Evolutionary conservation across 1,284 basidiomycete genomes (phyloP).

Genomic region (Papiliotrema nemorosa): DNA sequence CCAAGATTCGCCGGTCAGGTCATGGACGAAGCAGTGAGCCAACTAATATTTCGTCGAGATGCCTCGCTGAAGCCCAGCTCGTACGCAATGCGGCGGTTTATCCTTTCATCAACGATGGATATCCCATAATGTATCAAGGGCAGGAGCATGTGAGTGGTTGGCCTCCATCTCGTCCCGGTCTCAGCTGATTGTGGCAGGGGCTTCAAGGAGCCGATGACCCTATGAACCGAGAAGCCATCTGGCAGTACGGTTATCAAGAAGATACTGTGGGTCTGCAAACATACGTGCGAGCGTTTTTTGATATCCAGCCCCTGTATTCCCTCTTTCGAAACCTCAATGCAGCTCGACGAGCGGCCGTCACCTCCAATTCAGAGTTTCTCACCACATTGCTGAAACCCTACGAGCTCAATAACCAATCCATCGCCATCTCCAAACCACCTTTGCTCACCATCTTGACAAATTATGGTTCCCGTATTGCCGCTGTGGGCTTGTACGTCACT

Average conservation of each 20-base stretch:
- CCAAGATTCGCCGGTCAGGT: constrained; percentile 44
- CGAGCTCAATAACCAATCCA: constrained; percentile 49
- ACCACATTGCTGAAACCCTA: constrained; percentile 55
- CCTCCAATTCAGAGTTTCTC: constrained; percentile 55
- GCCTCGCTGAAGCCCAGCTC: constrained; percentile 23
- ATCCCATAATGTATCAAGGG: constrained; percentile 60
- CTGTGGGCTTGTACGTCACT: constrained; percentile 29
- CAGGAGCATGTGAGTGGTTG: constrained; percentile 50
- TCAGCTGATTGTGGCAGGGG: constrained; percentile 40
- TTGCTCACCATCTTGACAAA: constrained; percentile 66
- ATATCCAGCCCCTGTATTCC: constrained; percentile 52
- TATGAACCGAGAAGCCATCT: constrained; percentile 48
- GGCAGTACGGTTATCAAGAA: constrained; percentile 51
- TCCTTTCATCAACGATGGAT: constrained; percentile 53
- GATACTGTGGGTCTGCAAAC: constrained; percentile 27
- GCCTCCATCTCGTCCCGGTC: neutral
- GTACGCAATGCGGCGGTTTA: constrained; percentile 52
- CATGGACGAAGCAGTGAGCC: constrained; percentile 35
- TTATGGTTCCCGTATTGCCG: constrained; percentile 53
- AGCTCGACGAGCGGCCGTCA: constrained; percentile 58
- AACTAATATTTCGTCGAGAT: neutral
- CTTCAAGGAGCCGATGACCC: constrained; percentile 53
- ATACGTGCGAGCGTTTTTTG: constrained; percentile 27
- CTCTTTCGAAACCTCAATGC: constrained; percentile 60
- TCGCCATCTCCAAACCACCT: constrained; percentile 63